Conservation (phyloP, 768 basidiomycete species). For the Boletus subparvulus region DNA sequence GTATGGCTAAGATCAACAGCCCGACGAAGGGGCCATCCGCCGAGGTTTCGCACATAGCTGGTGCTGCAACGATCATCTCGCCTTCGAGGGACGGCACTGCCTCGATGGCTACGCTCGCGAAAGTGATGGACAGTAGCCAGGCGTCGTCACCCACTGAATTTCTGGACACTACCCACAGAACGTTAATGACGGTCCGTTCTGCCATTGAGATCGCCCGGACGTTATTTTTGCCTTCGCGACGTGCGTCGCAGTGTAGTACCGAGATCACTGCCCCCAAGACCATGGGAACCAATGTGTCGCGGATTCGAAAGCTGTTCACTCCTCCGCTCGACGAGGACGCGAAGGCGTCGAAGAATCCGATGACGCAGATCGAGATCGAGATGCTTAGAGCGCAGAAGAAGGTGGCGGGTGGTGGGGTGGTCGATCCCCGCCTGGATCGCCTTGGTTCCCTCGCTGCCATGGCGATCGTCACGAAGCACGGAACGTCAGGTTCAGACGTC, state of each 20-base stretch:
- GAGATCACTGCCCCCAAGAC: background rate
- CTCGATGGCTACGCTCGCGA: background rate
- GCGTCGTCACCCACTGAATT: background rate
- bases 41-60: background rate
- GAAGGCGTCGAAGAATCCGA: background rate
- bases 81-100: background rate
- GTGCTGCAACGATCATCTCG: background rate
- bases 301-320: background rate
- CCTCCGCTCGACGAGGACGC: constrained; percentile 4
- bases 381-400: constrained; percentile 4
- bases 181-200: background rate
- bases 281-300: background rate
- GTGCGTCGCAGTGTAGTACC: background rate
- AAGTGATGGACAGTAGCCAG: background rate
- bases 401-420: background rate
- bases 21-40: background rate
- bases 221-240: background rate
- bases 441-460: background rate
- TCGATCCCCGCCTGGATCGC: background rate
- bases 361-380: constrained; percentile 9
- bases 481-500: background rate
- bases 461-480: background rate
- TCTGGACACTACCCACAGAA: too few species aligned
- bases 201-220: background rate
- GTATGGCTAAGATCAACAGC: too few species aligned